phyloP scores from a whole-genome alignment of 2,329 filamentous ascomycete genomes.

The Phyllosticta citrichinensis region DNA sequence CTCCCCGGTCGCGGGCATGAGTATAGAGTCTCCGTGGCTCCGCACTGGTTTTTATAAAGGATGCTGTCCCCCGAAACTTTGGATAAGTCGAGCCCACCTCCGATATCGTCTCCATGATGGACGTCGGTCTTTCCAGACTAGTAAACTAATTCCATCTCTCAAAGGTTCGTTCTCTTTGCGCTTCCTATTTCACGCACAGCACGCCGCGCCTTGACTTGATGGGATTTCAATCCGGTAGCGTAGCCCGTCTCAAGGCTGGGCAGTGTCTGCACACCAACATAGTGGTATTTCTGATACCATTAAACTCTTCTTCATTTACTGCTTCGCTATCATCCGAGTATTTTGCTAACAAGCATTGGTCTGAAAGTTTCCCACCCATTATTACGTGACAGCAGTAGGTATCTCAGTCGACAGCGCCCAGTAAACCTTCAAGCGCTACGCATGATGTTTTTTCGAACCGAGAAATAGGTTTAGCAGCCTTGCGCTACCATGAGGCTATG shows the following conservation, averaged over 20 bases:
- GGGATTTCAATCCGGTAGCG: neutral
- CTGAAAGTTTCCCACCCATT: neutral
- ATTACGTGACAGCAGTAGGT: neutral
- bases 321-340: neutral
- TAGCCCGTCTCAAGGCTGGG: neutral
- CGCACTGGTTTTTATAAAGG: neutral
- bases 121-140: neutral
- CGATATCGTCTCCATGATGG: neutral
- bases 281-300: neutral
- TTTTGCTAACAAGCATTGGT: neutral
- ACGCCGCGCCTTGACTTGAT: neutral
- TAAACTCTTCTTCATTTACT: neutral
- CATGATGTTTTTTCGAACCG: neutral
- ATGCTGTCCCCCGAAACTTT: neutral
- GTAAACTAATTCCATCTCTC: neutral
- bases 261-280: neutral
- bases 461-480: neutral
- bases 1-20: neutral
- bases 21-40: neutral
- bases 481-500: neutral
- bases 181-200: neutral
- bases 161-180: neutral
- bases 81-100: neutral
- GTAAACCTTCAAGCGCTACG: neutral
- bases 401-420: neutral